Conservation (phyloP, 148 eudicot genomes). For the Amaranthus hypochondriacus region DNA sequence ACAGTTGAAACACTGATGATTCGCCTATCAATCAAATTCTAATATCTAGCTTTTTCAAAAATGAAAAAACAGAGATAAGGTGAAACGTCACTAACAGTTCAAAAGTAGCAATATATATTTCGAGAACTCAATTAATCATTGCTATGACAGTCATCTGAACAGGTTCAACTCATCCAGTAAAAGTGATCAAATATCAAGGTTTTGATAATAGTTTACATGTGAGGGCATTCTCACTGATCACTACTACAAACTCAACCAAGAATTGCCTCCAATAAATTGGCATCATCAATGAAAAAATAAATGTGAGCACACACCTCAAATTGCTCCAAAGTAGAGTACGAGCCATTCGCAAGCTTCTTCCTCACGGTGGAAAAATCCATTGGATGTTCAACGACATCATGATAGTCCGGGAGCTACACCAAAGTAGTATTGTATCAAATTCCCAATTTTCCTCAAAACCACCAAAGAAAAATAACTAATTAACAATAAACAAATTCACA, state of each 20-base stretch:
- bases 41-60: too few species aligned
- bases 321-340: slow-evolving; percentile 64
- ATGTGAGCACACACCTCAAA: slow-evolving; percentile 60
- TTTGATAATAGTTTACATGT: neutral
- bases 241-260: neutral
- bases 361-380: slow-evolving; percentile 94
- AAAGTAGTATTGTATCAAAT: slow-evolving; percentile 16
- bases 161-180: slow-evolving; percentile 1
- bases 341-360: slow-evolving; percentile 69
- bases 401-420: slow-evolving; percentile 95
- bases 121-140: neutral
- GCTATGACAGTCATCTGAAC: neutral
- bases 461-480: neutral
- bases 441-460: neutral
- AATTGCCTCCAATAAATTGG: neutral
- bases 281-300: neutral
- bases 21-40: too few species aligned
- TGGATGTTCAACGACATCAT: slow-evolving; percentile 75
- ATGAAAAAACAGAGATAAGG: neutral
- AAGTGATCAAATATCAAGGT: neutral
- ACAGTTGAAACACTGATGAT: neutral
- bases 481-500: neutral
- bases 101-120: neutral
- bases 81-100: neutral
- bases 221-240: slow-evolving; percentile 10